These are phyloP conservation scores for Spinellus fusiger DNA, from an alignment of 192 early-diverging fungal species.

Conservation along the genomic window DNA sequence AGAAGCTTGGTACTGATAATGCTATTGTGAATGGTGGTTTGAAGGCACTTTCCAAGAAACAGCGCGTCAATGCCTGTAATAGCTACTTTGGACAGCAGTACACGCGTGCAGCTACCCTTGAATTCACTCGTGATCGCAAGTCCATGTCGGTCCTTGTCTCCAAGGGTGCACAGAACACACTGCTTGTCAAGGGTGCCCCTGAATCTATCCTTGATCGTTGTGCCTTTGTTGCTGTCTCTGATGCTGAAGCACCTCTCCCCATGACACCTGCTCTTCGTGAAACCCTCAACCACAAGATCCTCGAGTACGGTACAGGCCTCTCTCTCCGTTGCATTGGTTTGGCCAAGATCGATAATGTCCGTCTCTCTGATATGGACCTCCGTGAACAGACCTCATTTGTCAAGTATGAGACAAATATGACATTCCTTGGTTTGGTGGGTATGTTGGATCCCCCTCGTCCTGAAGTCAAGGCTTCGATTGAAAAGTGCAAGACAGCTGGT, in stretches of 20 bases:
- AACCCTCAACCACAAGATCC: conserved; percentile 57
- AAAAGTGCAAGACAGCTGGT: conserved; percentile 85
- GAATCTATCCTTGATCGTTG: conserved; percentile 91
- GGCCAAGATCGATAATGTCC: conserved; percentile 75
- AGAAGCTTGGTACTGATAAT: conserved; percentile 85
- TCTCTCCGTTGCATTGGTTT: conserved; percentile 88
- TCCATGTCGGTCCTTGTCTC: conserved; percentile 90
- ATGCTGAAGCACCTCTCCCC: conserved; percentile 43
- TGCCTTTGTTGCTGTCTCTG: conserved; percentile 47
- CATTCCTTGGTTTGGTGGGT: conserved; percentile 90
- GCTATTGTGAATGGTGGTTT: conserved; percentile 57
- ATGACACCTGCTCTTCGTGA: conserved; percentile 61
- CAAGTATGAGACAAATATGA: conserved; percentile 77
- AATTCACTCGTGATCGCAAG: conserved; percentile 97
- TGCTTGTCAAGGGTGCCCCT: conserved; percentile 95
- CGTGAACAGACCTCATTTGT: conserved; percentile 61
- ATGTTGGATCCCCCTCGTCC: conserved; percentile 98
- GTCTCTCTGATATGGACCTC: conserved; percentile 39
- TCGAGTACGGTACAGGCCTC: conserved; percentile 67
- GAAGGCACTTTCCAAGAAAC: conserved; percentile 36
- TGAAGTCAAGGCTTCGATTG: conserved; percentile 80
- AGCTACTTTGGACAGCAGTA: conserved; percentile 60
- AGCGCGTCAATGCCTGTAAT: conserved; percentile 66
- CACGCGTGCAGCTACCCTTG: conserved; percentile 67
- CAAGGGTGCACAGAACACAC: conserved; percentile 27